Conservation (phyloP, 208 protist species). For the Wallacemonas sp. region DNA sequence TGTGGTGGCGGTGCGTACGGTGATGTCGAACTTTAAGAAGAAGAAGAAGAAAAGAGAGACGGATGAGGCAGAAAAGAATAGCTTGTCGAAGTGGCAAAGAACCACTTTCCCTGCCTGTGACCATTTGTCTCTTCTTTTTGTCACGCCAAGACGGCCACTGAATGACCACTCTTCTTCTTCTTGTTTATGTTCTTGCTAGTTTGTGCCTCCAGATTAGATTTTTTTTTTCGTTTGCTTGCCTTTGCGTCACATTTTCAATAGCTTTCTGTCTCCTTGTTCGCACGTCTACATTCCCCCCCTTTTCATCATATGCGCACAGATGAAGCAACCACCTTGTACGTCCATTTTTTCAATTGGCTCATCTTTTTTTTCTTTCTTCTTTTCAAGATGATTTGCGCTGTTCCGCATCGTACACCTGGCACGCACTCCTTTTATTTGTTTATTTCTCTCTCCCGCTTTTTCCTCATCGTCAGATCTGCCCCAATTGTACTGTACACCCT, state of each 20-base stretch:
- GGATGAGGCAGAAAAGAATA: no score
- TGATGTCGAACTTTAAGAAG: not conserved
- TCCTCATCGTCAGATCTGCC: no score
- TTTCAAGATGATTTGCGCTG: no score
- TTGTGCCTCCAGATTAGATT: no score
- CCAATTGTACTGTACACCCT: no score
- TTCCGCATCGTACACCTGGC: no score
- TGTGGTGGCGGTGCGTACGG: slow-evolving; percentile 2
- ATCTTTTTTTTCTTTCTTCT: slow-evolving; percentile 22
- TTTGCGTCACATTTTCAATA: not conserved
- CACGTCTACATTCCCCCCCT: not conserved
- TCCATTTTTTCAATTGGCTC: not conserved
- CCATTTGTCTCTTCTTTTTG: no score
- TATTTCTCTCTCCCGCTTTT: not conserved
- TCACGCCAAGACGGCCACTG: not conserved
- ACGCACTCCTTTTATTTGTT: slow-evolving; percentile 8
- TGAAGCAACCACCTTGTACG: not conserved
- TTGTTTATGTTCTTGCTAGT: not conserved
- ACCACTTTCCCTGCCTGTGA: no score
- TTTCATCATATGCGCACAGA: not conserved
- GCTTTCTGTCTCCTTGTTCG: not conserved
- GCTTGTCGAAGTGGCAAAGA: no score
- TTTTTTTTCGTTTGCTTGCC: slow-evolving; percentile 12
- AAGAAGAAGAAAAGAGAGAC: no score
- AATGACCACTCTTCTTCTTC: not conserved